Evolutionary conservation across 768 basidiomycete species (phyloP).

Genomic region (Rubroboletus satanas): DNA sequence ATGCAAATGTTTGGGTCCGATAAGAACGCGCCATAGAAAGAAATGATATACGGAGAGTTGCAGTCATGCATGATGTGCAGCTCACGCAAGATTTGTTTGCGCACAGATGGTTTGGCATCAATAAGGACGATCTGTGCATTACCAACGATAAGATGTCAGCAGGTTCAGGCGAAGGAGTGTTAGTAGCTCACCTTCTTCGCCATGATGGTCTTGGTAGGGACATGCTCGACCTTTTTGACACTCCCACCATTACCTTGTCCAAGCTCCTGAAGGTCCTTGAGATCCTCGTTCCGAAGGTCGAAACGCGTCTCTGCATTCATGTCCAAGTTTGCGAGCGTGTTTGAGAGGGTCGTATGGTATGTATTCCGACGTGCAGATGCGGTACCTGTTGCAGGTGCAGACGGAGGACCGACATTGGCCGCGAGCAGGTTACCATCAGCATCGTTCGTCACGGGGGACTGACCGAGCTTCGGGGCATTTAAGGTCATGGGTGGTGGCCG

Average conservation of each 20-base stretch:
- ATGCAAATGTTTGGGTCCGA: constrained; percentile 98
- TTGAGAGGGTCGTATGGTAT: constrained; percentile 76
- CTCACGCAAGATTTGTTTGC: constrained; percentile 97
- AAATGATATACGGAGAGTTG: constrained; percentile 88
- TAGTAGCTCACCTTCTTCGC: constrained; percentile 82
- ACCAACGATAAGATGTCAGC: neutral
- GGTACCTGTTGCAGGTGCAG: constrained; percentile 50
- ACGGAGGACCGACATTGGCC: constrained; percentile 44
- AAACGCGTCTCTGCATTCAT: constrained; percentile 82
- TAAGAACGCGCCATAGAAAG: constrained; percentile 95
- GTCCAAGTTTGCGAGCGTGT: constrained; percentile 82
- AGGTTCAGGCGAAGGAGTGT: neutral
- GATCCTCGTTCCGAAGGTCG: constrained; percentile 83
- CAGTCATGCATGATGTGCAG: constrained; percentile 99
- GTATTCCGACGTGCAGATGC: constrained; percentile 59
- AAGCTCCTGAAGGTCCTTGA: constrained; percentile 86
- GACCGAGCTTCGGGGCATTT: constrained; percentile 62
- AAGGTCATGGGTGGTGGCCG: constrained; percentile 81
- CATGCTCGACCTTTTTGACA: constrained; percentile 93
- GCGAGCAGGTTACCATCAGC: constrained; percentile 45
- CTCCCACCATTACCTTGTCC: constrained; percentile 97
- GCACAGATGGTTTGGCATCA: constrained; percentile 91
- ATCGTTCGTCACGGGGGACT: constrained; percentile 28
- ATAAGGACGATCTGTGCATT: constrained; percentile 80
- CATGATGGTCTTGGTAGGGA: constrained; percentile 89